These are phyloP conservation scores for Oxalis stricta DNA, from an alignment of 441 rosid genomes.

Conservation along the genomic window DNA sequence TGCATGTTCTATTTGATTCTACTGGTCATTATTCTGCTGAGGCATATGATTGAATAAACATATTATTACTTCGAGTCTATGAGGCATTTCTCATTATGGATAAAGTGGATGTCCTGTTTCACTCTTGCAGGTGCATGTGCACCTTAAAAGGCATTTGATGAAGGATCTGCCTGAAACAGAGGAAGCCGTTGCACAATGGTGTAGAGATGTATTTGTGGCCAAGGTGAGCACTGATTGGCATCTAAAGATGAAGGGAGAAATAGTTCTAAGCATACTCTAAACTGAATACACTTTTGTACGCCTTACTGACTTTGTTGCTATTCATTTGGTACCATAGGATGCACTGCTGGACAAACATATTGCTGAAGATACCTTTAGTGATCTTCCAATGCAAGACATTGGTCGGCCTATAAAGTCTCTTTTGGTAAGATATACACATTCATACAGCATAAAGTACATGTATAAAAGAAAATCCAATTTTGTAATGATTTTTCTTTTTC, in stretches of 20 bases:
- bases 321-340: conserved; percentile 34
- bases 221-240: conserved; percentile 32
- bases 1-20: no score
- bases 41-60: not conserved
- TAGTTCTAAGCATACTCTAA: no score
- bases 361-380: conserved; percentile 66
- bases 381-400: conserved; percentile 52
- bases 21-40: not conserved
- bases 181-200: conserved; percentile 92
- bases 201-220: conserved; percentile 71
- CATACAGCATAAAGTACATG: no score
- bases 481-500: not conserved
- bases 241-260: not conserved
- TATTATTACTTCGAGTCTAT: not conserved
- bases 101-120: not conserved
- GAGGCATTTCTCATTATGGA: not conserved
- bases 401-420: conserved; percentile 74
- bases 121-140: conserved; percentile 70
- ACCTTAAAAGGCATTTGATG: conserved; percentile 60
- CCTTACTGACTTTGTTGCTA: conserved; percentile 2
- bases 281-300: not conserved
- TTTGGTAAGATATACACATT: conserved; percentile 52
- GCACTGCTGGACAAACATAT: conserved; percentile 72
- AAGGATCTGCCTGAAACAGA: conserved; percentile 86
- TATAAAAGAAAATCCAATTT: no score